A percentile compares a stretch with the other conserved stretches of the same genome.
These are phyloP conservation scores for Monilinia fructicola DNA, from an alignment of 2,329 filamentous ascomycete genomes.

Conservation along the genomic window DNA sequence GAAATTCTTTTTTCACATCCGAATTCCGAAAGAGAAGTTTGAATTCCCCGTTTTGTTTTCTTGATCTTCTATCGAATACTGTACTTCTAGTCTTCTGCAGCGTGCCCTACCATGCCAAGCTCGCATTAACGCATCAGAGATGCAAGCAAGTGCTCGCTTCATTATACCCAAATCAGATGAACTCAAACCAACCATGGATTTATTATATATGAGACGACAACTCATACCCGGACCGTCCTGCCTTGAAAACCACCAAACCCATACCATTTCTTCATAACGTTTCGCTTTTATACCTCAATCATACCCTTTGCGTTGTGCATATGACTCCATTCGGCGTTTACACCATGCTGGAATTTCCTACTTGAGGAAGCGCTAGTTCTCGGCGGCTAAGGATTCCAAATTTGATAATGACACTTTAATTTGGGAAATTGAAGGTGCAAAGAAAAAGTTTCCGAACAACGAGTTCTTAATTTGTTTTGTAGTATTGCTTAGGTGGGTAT, in stretches of 20 bases:
- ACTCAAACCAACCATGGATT: constrained; percentile 18
- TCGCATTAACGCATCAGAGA: constrained; percentile 17
- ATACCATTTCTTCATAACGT: constrained; percentile 17
- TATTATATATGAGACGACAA: constrained; percentile 18
- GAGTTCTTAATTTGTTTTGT: not conserved
- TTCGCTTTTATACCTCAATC: constrained; percentile 7
- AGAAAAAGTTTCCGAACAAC: constrained; percentile 8
- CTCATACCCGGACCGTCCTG: constrained; percentile 26
- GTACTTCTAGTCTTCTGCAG: too few relatives aligned
- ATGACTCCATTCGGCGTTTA: constrained; percentile 12
- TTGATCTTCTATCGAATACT: constrained; percentile 8
- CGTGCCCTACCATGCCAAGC: constrained; percentile 1
- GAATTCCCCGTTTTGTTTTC: not conserved
- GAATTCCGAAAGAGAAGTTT: not conserved
- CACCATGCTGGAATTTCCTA: not conserved
- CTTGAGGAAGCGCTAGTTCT: not conserved
- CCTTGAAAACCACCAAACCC: constrained; percentile 17
- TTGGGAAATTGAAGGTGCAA: constrained; percentile 21
- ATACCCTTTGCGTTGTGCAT: constrained; percentile 11
- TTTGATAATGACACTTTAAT: constrained; percentile 20
- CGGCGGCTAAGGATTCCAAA: constrained; percentile 17
- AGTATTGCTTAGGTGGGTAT: not conserved
- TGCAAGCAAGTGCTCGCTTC: constrained; percentile 2
- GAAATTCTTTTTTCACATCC: not conserved
- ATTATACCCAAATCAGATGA: constrained; percentile 7